phyloP scores from a whole-genome alignment of 345 rosid genomes.

The Rubroshorea leprosula region DNA sequence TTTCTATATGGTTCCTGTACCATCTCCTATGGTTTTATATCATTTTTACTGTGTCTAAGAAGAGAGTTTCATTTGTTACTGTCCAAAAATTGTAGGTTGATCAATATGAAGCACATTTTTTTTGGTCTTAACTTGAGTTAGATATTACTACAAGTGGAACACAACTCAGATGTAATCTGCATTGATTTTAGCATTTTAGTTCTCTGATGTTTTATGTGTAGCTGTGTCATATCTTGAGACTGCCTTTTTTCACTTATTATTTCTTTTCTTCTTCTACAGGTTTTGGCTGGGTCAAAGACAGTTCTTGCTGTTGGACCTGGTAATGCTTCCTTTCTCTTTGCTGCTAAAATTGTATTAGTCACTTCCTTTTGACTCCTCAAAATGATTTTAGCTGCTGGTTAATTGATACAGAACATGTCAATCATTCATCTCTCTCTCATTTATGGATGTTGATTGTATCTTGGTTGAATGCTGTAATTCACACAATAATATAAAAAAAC shows the following conservation, averaged over 20 bases:
- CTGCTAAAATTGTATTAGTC: neutral
- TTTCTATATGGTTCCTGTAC: no score
- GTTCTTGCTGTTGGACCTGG: conserved; percentile 94
- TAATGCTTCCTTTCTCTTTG: conserved; percentile 19
- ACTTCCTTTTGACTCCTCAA: neutral
- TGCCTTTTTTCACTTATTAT: no score
- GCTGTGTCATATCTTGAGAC: neutral
- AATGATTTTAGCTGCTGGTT: neutral
- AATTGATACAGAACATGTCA: neutral
- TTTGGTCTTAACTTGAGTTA: no score
- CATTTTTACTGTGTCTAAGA: no score
- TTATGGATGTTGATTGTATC: neutral
- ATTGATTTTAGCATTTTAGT: no score
- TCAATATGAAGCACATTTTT: no score
- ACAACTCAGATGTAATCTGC: no score
- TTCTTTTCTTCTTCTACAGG: conserved; percentile 30
- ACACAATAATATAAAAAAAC: neutral
- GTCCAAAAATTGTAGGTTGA: no score
- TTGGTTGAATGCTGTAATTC: neutral
- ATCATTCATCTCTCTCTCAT: neutral
- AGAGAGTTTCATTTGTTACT: no score
- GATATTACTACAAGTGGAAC: no score
- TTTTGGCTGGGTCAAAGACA: conserved; percentile 74
- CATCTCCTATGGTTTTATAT: no score
- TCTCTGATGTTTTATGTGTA: neutral